Evolutionary conservation across 2,329 filamentous ascomycete species (phyloP).

Genomic region (Lithohypha guttulata): DNA sequence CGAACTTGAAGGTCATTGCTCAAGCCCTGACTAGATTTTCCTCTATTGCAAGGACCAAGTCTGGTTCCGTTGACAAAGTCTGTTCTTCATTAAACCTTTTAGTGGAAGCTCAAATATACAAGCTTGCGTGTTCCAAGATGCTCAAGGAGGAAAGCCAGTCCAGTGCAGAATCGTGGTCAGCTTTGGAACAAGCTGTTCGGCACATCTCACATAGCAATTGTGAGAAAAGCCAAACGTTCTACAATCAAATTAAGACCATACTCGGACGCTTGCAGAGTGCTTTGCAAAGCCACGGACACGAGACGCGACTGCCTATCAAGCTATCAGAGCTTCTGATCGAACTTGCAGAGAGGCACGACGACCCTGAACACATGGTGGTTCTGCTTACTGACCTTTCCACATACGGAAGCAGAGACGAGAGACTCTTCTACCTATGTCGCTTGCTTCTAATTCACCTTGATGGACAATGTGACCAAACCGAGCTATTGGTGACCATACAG

Average conservation of each 20-base stretch:
- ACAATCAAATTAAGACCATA: neutral
- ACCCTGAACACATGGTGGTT: neutral
- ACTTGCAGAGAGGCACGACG: slow-evolving; percentile 2
- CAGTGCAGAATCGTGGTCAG: slow-evolving; percentile 33
- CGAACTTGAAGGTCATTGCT: slow-evolving; percentile 36
- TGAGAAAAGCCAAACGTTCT: neutral
- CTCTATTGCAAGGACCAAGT: slow-evolving; percentile 5
- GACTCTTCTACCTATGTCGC: neutral
- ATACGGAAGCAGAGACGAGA: neutral
- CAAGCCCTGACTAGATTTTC: slow-evolving; percentile 26
- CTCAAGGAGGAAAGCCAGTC: slow-evolving; percentile 33
- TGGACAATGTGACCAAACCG: neutral
- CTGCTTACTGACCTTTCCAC: slow-evolving; percentile 1
- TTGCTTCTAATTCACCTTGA: neutral
- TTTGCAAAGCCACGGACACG: neutral
- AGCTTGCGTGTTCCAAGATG: slow-evolving; percentile 33
- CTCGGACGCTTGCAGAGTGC: neutral
- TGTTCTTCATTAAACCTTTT: slow-evolving; percentile 11
- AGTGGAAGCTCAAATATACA: slow-evolving; percentile 35
- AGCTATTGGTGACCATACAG: neutral
- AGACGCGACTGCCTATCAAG: neutral
- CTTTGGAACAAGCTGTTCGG: slow-evolving; percentile 31
- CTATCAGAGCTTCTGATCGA: slow-evolving; percentile 2
- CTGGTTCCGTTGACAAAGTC: neutral
- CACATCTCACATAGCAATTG: neutral